These are phyloP conservation scores for Pseudogymnoascus sp. DNA, from an alignment of 2,329 filamentous ascomycete genomes.

Conservation along the genomic window DNA sequence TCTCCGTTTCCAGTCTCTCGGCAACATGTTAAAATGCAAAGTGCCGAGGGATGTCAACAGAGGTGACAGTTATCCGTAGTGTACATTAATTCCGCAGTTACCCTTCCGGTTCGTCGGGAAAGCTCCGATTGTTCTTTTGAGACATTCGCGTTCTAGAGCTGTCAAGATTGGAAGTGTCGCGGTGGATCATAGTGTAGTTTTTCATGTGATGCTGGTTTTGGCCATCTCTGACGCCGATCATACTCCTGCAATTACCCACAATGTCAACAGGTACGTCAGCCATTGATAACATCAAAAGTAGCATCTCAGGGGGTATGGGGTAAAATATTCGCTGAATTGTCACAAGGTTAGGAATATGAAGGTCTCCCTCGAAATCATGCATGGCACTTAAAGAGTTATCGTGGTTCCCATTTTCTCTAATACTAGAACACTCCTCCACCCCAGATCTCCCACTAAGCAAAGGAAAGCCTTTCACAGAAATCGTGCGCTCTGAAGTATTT, in stretches of 20 bases:
- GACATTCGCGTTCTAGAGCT: not conserved
- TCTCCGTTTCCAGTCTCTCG: not conserved
- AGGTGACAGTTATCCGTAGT: not conserved
- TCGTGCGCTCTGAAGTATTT: conserved; percentile 5
- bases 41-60: not conserved
- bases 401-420: conserved; percentile 8
- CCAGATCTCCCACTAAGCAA: conserved; percentile 1
- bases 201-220: not conserved
- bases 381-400: not conserved
- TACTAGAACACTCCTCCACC: conserved; percentile 6
- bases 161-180: conserved; percentile 2
- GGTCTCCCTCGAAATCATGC: not conserved
- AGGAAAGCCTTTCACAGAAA: conserved; percentile 4
- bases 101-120: not conserved
- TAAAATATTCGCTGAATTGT: not conserved
- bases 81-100: not conserved
- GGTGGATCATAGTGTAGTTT: not conserved
- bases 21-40: not conserved
- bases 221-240: not conserved
- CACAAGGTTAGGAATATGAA: not conserved
- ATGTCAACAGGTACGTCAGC: not conserved
- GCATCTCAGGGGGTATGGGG: not conserved
- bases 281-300: not conserved
- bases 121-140: not conserved
- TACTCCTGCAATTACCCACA: not conserved